These are phyloP conservation scores for Kwoniella heveanensis DNA, from an alignment of 768 basidiomycete species.

Conservation along the genomic window DNA sequence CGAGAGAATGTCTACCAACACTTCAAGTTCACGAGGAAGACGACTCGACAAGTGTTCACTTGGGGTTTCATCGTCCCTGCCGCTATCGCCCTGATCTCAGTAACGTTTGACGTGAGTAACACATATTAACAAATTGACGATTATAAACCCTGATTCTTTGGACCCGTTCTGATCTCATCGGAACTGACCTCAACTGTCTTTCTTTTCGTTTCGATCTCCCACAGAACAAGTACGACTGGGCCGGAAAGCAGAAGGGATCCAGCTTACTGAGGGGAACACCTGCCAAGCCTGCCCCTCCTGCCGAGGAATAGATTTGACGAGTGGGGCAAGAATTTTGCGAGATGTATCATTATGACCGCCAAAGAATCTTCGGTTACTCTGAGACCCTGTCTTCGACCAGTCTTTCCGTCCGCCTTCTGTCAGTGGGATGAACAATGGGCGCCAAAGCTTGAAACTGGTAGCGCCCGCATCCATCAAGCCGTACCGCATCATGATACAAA, in stretches of 20 bases:
- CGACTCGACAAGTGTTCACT: constrained; percentile 65
- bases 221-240: constrained; percentile 50
- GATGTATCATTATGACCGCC: neutral
- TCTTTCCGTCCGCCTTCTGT: too few relatives aligned
- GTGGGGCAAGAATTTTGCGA: neutral
- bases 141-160: too few relatives aligned
- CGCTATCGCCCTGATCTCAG: constrained; percentile 39
- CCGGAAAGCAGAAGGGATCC: constrained; percentile 43
- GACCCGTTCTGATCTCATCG: too few relatives aligned
- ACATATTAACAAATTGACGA: too few relatives aligned
- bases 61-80: constrained; percentile 70
- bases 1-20: constrained; percentile 80
- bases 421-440: too few relatives aligned
- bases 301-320: constrained; percentile 20
- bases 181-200: too few relatives aligned
- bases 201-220: neutral
- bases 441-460: too few relatives aligned
- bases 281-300: constrained; percentile 12
- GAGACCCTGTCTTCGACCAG: too few relatives aligned
- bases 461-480: too few relatives aligned
- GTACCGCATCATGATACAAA: too few relatives aligned
- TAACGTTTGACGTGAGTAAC: constrained; percentile 51
- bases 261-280: constrained; percentile 31
- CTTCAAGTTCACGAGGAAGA: constrained; percentile 75
- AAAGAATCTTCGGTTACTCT: neutral